Conservation (phyloP, 305 asterid genomes). For the Salvia sclarea region DNA sequence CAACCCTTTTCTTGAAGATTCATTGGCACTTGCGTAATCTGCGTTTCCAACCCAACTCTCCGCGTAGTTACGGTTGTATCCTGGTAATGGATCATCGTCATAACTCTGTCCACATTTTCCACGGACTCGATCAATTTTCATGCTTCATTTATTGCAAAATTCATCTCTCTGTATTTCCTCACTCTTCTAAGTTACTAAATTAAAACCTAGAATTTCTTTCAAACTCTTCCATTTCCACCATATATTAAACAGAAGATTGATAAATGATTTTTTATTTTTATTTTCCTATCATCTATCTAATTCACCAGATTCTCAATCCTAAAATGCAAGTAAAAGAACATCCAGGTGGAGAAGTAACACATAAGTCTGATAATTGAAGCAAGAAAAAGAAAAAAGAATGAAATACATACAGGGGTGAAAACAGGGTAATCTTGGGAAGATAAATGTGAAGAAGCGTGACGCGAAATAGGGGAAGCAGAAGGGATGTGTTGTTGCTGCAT, state of each 20-base stretch:
- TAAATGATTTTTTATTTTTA: too few relatives aligned
- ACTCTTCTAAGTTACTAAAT: too few relatives aligned
- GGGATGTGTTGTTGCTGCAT: slow-evolving; percentile 47
- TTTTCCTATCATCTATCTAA: too few relatives aligned
- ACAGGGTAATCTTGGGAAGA: slow-evolving; percentile 91
- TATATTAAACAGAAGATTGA: too few relatives aligned
- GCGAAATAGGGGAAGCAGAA: slow-evolving; percentile 59
- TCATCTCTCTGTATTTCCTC: too few relatives aligned
- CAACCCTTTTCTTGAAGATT: slow-evolving; percentile 54
- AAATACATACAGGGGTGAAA: slow-evolving; percentile 78
- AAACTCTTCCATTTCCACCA: too few relatives aligned
- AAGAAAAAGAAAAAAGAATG: too few relatives aligned
- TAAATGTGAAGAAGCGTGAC: slow-evolving; percentile 48
- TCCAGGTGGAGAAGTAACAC: neutral
- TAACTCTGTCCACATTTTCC: slow-evolving; percentile 57
- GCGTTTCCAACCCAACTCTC: slow-evolving; percentile 50
- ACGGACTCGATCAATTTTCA: too few relatives aligned
- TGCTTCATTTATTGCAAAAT: too few relatives aligned
- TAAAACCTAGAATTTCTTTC: too few relatives aligned
- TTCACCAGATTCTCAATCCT: too few relatives aligned
- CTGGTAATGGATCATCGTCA: slow-evolving; percentile 74
- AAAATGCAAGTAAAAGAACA: too few relatives aligned
- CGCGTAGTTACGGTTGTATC: slow-evolving; percentile 51
- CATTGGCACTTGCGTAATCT: slow-evolving; percentile 49
- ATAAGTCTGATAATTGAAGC: neutral